phyloP scores from a whole-genome alignment of 192 early-diverging fungal genomes.

The Gamsiella multidivaricata region DNA sequence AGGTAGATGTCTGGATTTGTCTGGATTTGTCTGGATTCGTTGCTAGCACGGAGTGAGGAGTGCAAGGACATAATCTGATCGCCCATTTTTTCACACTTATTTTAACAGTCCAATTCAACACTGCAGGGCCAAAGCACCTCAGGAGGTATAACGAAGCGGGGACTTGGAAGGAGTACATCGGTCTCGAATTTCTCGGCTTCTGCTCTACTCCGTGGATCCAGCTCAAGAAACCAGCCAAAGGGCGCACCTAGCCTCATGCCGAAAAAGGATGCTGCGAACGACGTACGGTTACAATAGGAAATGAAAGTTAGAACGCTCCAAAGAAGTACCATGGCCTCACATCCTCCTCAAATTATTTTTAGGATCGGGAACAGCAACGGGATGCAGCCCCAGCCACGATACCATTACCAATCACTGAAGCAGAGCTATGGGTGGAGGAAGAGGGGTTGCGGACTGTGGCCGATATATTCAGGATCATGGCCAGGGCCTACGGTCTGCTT shows the following conservation, averaged over 20 bases:
- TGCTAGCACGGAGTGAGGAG: background rate
- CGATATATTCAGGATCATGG: conserved; percentile 26
- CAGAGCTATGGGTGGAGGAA: conserved; percentile 13
- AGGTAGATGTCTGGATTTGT: background rate
- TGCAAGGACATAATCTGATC: too few relatives aligned
- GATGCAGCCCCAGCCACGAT: background rate
- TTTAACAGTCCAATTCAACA: conserved; percentile 9
- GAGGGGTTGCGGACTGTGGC: conserved; percentile 16
- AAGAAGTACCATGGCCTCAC: too few relatives aligned
- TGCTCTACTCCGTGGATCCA: background rate
- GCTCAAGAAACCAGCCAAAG: background rate
- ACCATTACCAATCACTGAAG: background rate
- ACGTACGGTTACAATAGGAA: too few relatives aligned
- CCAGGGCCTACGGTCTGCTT: conserved; percentile 27
- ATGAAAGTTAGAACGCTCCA: too few relatives aligned
- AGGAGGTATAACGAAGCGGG: conserved; percentile 19
- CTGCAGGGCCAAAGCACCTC: background rate
- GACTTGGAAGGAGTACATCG: conserved; percentile 9
- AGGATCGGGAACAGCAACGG: conserved; percentile 4
- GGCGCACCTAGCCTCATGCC: background rate
- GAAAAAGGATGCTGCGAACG: background rate
- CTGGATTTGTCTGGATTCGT: background rate
- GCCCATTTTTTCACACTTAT: background rate
- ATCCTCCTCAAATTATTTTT: too few relatives aligned
- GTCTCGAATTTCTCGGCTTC: background rate